Percentiles rank a stretch among this genome's conserved stretches.
phyloP scores from a whole-genome alignment of 306 rosid genomes.

The Medicago lupulina region DNA sequence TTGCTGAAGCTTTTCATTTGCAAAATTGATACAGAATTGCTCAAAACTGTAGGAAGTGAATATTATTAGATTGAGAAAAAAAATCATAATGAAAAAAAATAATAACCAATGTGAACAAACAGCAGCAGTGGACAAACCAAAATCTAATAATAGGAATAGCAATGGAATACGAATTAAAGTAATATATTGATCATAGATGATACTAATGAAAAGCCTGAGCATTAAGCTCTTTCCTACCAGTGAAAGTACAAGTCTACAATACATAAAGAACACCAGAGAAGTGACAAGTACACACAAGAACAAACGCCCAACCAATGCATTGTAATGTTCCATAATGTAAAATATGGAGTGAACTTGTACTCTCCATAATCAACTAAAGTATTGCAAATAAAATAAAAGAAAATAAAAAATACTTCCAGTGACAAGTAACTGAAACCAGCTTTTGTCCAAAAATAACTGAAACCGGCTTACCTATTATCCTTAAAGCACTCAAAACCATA shows the following conservation, averaged over 20 bases:
- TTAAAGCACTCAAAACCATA: constrained; percentile 98
- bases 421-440: constrained; percentile 13
- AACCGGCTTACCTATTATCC: constrained; percentile 77
- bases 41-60: constrained; percentile 73
- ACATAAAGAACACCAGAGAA: constrained; percentile 2
- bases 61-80: constrained; percentile 33
- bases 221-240: constrained; percentile 17
- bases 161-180: constrained; percentile 19
- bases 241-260: constrained; percentile 11
- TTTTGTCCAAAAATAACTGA: constrained; percentile 23
- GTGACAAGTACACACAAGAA: constrained; percentile 17
- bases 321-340: constrained; percentile 17
- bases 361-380: constrained; percentile 10
- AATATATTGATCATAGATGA: constrained; percentile 8
- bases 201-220: constrained; percentile 21
- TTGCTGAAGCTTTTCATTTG: constrained; percentile 98
- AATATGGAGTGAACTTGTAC: constrained; percentile 4
- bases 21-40: constrained; percentile 99
- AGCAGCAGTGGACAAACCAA: constrained; percentile 16
- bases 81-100: constrained; percentile 13
- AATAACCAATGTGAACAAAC: constrained; percentile 21
- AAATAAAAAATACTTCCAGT: background rate
- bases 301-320: constrained; percentile 16
- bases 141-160: constrained; percentile 6
- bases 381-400: background rate